Base-by-base conservation (phyloP, 495 filamentous ascomycete genomes). In the Penicillium ucsense region DNA sequence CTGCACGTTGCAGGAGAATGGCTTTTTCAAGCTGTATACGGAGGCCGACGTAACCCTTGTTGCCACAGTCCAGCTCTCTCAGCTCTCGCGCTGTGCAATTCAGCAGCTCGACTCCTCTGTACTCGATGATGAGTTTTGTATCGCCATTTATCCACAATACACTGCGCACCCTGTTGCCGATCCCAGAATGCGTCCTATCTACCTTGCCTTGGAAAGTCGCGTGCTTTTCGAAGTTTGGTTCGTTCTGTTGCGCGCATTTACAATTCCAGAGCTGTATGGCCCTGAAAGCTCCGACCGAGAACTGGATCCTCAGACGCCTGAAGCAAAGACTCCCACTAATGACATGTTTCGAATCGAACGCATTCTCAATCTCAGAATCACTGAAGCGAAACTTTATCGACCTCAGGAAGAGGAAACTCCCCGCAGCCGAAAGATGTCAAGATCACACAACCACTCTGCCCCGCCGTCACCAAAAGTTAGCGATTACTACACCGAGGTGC, bases 191-290 rank as follows among this genome's bases (percentile, higher is more conserved):
- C 68, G 68, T n/a, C 69, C 67, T 6, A 56, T 87, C 33, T 97
- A 95, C 64, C 77, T 99, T 29, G 81, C 85, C 10, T 65, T 97
- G 10, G 94, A 97, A 53, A 89, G 81, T 12, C 77, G 94, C 12
- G 84, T 95, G 2, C 69, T 92, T 5, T 95, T 92, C 59, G 92
- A 99, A 57, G 94, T 95, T 8, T 97, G 92, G 94, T 90, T 95
- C 60, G 92, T 95, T 6, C 74, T 99, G 29, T 60, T 99, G 29
- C 79, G 90, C 49, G 89, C 92, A 1, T 97, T 96, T 58, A 87
- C 92, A 1, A 86, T 94, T 41, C 94, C 94, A 6, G 91, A 97
- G 59, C 73, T 99, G 31, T 97, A 95, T 54, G 85, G 85, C 3
- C 78, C 79, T 8, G 66, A 73, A 43, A 56, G 54, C 5, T 46